These are phyloP conservation scores for Dillenia suffruticosa DNA, from an alignment of 164 flowering plant genomes.

Conservation along the genomic window DNA sequence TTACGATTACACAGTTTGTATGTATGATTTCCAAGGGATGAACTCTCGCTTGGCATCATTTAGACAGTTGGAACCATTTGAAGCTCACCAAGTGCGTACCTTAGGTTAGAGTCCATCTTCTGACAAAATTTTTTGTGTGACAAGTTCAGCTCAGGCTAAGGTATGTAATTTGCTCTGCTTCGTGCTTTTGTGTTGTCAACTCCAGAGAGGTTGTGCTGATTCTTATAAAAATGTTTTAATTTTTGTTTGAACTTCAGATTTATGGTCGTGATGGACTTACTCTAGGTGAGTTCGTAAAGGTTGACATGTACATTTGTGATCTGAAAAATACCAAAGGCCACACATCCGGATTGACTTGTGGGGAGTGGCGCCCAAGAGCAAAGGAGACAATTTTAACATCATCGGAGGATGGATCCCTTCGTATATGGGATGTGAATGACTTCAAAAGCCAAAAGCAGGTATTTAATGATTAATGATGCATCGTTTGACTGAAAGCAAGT, in stretches of 20 bases:
- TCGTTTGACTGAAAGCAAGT: too few relatives aligned
- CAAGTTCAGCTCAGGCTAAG: constrained; percentile 98
- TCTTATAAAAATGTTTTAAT: neutral
- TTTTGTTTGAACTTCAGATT: constrained; percentile 42
- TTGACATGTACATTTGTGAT: constrained; percentile 98
- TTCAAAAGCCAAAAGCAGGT: constrained; percentile 97
- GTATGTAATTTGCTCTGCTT: constrained; percentile 21
- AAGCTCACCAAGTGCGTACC: constrained; percentile 94
- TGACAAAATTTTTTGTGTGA: constrained; percentile 81
- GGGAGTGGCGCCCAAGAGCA: constrained; percentile 88
- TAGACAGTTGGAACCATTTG: constrained; percentile 91
- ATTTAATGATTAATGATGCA: neutral
- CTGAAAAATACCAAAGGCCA: constrained; percentile 97
- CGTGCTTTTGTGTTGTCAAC: neutral
- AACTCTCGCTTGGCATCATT: constrained; percentile 81
- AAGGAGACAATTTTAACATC: constrained; percentile 94
- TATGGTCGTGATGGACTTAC: constrained; percentile 98
- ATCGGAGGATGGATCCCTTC: constrained; percentile 94
- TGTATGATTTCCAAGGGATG: constrained; percentile 99
- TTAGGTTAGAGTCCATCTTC: constrained; percentile 99
- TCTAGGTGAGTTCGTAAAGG: constrained; percentile 87
- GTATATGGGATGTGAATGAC: constrained; percentile 98
- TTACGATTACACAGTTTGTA: constrained; percentile 87
- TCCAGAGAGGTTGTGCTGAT: neutral
- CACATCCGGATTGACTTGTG: constrained; percentile 91